These are phyloP conservation scores for Leonotis leonurus DNA, from an alignment of 257 asterid genomes.

Conservation along the genomic window DNA sequence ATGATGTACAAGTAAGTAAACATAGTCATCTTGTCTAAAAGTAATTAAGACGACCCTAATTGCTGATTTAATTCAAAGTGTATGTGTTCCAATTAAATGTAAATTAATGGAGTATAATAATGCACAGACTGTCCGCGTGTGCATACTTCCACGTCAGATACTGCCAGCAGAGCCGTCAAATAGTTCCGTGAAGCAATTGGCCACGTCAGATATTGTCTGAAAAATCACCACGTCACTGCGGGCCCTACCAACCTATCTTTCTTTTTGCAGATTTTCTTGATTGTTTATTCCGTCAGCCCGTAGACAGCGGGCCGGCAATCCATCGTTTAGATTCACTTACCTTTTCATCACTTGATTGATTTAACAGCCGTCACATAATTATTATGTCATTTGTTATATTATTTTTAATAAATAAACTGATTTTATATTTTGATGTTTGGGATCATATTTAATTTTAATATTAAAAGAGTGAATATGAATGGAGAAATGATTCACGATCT, in stretches of 20 bases:
- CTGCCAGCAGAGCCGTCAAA: slow-evolving; percentile 14
- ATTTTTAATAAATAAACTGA: no score
- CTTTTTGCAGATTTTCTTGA: no score
- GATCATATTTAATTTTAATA: no score
- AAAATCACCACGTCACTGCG: background rate
- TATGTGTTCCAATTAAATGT: background rate
- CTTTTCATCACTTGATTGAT: no score
- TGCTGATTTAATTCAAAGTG: background rate
- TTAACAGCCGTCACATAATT: no score
- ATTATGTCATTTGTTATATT: background rate
- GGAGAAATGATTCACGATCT: no score
- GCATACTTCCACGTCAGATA: slow-evolving; percentile 14
- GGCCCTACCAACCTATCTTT: background rate
- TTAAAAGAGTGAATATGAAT: no score
- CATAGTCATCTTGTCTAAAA: background rate
- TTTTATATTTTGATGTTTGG: no score
- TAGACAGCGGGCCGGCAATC: background rate
- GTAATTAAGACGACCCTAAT: background rate
- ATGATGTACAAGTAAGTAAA: no score
- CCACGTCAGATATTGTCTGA: slow-evolving; percentile 15
- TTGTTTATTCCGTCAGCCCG: background rate
- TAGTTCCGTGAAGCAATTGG: slow-evolving; percentile 20
- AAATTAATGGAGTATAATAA: background rate
- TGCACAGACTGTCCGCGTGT: slow-evolving; percentile 5
- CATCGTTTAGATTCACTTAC: background rate